Conservation (phyloP, 1,284 basidiomycete genomes). For the Marasmius tenuissimus region DNA sequence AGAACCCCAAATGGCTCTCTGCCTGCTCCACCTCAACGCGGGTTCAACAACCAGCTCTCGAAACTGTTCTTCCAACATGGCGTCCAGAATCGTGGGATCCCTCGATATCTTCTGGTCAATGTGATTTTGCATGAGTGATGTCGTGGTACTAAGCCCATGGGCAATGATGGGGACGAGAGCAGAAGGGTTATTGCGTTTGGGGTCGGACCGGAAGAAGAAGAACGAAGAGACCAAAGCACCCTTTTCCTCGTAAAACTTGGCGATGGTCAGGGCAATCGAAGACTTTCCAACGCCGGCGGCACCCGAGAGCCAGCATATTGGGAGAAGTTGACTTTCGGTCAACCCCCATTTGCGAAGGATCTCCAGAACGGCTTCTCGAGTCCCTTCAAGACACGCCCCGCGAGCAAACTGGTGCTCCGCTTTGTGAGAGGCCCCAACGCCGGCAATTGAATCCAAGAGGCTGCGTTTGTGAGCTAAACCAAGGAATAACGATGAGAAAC, state of each 20-base stretch:
- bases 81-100: neutral
- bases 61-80: slow-evolving; percentile 3
- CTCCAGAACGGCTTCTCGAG: slow-evolving; percentile 10
- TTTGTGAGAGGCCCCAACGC: neutral
- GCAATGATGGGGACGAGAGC: slow-evolving; percentile 2
- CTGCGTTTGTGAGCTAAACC: neutral
- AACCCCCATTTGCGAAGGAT: slow-evolving; percentile 12
- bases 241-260: slow-evolving; percentile 2
- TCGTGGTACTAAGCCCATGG: neutral
- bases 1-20: too few species aligned
- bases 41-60: neutral
- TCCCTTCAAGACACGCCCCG: slow-evolving; percentile 12
- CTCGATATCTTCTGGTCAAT: neutral
- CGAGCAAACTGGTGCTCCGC: neutral
- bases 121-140: neutral
- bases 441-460: neutral
- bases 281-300: slow-evolving; percentile 18
- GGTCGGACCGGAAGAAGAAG: slow-evolving; percentile 16
- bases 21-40: too few species aligned
- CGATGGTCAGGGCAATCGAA: slow-evolving; percentile 17
- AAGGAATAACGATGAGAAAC: neutral
- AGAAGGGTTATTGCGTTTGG: neutral
- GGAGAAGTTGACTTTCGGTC: neutral
- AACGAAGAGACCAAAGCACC: slow-evolving; percentile 8
- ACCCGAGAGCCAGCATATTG: slow-evolving; percentile 17